Conservation (phyloP, 2,329 filamentous ascomycete species). For the Exophiala lecanii-corni region DNA sequence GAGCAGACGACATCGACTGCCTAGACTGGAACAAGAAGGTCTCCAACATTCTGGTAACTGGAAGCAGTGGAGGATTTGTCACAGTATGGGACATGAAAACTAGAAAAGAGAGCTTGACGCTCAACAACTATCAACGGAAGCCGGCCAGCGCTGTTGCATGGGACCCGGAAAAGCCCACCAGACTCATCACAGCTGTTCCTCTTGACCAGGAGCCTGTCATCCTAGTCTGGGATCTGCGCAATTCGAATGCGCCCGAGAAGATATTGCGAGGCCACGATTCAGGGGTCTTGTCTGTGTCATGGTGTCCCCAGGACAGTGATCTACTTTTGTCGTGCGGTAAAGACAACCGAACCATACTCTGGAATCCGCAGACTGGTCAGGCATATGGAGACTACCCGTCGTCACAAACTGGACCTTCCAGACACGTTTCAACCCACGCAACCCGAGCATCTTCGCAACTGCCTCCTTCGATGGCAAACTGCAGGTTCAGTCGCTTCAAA, state of each 20-base stretch:
- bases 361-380: slow-evolving; percentile 91
- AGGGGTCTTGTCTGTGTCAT: slow-evolving; percentile 87
- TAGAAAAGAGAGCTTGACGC: slow-evolving; percentile 91
- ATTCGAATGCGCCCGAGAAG: slow-evolving; percentile 86
- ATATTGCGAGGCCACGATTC: slow-evolving; percentile 89
- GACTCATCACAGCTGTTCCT: slow-evolving; percentile 86
- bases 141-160: slow-evolving; percentile 92
- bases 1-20: slow-evolving; percentile 92
- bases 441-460: slow-evolving; percentile 87
- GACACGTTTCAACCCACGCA: slow-evolving; percentile 87
- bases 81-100: slow-evolving; percentile 98
- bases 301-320: slow-evolving; percentile 88
- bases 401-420: slow-evolving; percentile 99
- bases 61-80: slow-evolving; percentile 87
- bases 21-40: slow-evolving; percentile 99
- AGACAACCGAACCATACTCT: slow-evolving; percentile 90
- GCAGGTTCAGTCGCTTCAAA: slow-evolving; percentile 86
- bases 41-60: slow-evolving; percentile 90
- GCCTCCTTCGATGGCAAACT: slow-evolving; percentile 98
- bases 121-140: slow-evolving; percentile 86
- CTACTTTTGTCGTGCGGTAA: slow-evolving; percentile 90
- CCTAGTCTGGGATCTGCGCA: slow-evolving; percentile 88
- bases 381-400: slow-evolving; percentile 89
- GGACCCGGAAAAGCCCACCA: slow-evolving; percentile 87
- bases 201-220: slow-evolving; percentile 86